Evolutionary conservation across 1,284 basidiomycete genomes (phyloP).

Genomic region (Sanghuangporus baumii): DNA sequence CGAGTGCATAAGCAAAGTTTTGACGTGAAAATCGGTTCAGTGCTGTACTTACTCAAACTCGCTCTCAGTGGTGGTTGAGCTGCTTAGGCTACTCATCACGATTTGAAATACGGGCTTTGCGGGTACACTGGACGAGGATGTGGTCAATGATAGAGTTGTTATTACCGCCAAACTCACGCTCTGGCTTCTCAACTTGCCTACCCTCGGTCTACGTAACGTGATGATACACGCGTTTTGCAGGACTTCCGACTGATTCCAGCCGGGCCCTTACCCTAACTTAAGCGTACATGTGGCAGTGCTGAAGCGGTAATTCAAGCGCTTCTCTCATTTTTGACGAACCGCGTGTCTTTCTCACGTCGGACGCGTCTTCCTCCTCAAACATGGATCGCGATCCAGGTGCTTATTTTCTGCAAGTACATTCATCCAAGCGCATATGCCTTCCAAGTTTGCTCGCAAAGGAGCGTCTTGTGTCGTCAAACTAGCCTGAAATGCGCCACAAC

Average conservation of each 20-base stretch:
- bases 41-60: slow-evolving; percentile 3
- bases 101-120: neutral
- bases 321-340: neutral
- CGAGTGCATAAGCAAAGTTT: neutral
- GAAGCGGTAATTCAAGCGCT: neutral
- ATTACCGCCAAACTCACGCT: slow-evolving; percentile 1
- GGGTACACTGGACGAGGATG: neutral
- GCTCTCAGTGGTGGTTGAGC: neutral
- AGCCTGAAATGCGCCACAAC: neutral
- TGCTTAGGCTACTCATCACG: neutral
- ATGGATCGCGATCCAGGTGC: neutral
- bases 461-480: neutral
- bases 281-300: neutral
- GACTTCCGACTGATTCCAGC: neutral
- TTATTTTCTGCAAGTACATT: neutral
- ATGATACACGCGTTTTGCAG: slow-evolving; percentile 8
- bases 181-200: neutral
- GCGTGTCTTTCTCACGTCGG: neutral
- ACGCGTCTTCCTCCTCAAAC: neutral
- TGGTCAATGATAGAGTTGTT: slow-evolving; percentile 3
- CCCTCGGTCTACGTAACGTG: slow-evolving; percentile 8
- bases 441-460: neutral
- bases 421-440: neutral
- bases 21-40: neutral
- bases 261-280: neutral